These are phyloP conservation scores for Fusarium tricinctum DNA, from an alignment of 2,329 filamentous ascomycete species.

Conservation along the genomic window DNA sequence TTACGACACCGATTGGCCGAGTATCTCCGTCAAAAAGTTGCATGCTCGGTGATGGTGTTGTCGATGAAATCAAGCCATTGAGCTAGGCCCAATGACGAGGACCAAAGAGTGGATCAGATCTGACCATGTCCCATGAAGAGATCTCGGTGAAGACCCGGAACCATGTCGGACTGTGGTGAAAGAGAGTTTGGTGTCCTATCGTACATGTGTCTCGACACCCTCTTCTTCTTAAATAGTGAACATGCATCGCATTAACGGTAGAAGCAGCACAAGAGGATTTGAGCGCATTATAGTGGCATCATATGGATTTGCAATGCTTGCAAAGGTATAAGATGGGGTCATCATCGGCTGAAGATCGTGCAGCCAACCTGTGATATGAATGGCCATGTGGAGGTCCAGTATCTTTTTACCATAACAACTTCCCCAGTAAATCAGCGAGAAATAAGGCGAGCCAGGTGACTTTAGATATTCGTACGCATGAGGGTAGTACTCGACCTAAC, in stretches of 20 bases:
- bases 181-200: conserved; percentile 16
- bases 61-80: conserved; percentile 13
- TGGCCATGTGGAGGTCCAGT: conserved; percentile 11
- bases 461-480: not conserved
- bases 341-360: conserved; percentile 15
- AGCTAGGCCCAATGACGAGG: conserved; percentile 30
- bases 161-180: conserved; percentile 18
- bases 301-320: conserved; percentile 29
- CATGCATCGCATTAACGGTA: conserved; percentile 2
- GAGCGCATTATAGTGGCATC: conserved; percentile 36
- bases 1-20: conserved; percentile 19
- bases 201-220: conserved; percentile 21
- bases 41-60: conserved; percentile 9
- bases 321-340: conserved; percentile 28
- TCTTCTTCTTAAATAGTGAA: conserved; percentile 1
- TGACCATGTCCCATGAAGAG: conserved; percentile 43
- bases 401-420: conserved; percentile 16
- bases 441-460: not conserved
- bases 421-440: not conserved
- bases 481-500: conserved; percentile 34
- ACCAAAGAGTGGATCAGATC: conserved; percentile 35
- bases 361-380: conserved; percentile 17
- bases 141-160: conserved; percentile 46
- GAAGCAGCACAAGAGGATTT: conserved; percentile 8
- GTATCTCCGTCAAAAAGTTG: conserved; percentile 4